Conservation (phyloP, 2,329 filamentous ascomycete species). For the Microcyclosporella mali region DNA sequence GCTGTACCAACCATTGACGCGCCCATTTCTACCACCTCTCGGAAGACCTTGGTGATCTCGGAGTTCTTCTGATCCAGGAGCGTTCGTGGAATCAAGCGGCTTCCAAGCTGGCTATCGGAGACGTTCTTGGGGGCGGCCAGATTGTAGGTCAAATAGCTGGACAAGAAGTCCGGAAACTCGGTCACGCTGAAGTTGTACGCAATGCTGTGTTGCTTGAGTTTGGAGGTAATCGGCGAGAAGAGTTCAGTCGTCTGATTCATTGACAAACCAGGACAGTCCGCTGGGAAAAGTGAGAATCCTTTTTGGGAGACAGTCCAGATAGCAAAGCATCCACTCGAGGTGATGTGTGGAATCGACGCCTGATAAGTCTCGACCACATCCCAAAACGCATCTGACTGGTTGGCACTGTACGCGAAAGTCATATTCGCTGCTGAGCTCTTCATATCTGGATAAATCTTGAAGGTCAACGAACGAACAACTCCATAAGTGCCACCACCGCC, state of each 20-base stretch:
- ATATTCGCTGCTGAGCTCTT: background rate
- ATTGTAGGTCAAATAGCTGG: background rate
- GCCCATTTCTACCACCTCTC: background rate
- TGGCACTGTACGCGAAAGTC: background rate
- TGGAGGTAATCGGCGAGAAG: background rate
- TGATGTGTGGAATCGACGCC: background rate
- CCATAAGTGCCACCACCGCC: slow-evolving; percentile 46
- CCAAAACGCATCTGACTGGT: background rate
- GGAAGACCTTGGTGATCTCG: background rate
- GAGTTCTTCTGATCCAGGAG: background rate
- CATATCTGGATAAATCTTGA: slow-evolving; percentile 14
- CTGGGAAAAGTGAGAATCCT: background rate
- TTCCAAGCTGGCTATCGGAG: background rate
- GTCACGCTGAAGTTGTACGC: background rate
- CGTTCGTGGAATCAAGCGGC: background rate
- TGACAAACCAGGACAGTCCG: background rate
- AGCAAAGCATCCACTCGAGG: background rate
- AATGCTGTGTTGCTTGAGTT: background rate
- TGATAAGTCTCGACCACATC: background rate
- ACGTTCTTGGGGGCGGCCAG: background rate
- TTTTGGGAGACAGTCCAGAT: background rate
- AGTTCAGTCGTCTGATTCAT: background rate
- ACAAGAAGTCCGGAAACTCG: background rate
- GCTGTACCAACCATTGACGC: background rate
- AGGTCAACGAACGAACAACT: slow-evolving; percentile 16